Base-by-base conservation (phyloP, 768 basidiomycete genomes). In the Xerocomus brunneocitrinus region DNA sequence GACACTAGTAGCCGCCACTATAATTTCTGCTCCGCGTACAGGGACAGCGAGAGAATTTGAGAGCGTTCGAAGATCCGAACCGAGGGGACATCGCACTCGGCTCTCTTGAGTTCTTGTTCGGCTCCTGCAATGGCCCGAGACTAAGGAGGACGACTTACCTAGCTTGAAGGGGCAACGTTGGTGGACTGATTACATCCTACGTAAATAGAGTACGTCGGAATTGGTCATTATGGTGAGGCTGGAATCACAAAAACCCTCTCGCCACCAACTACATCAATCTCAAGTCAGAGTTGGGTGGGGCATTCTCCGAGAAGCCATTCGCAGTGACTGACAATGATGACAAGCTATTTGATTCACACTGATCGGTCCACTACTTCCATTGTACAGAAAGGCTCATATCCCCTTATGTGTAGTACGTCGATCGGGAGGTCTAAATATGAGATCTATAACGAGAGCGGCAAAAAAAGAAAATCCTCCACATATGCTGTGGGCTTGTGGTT, bases 171-270 rank as follows among this genome's bases (percentile, higher is more conserved):
- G 30, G 8, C 30, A 31, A 9, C 8, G 30, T 31, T 16, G 19
- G 38, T 19, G 16, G 25, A 50, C 53, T 55, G 52, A 63, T 66
- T 63, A 66, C 61, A 63, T 52, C 34, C 54, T 51, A 55, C 56
- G 58, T 60, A 65, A 59, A 42, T n/a, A 47, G 14, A 27, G 22
- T 38, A 12, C 38, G 36, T 56, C 49, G 49, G 36, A 46, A 34
- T 34, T 34, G 38, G 50, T 43, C 34, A 40, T 32, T 58, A 14
- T 30, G 28, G 3, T 16, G 27, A 10, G 40, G 40, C 28, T 30
- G 16, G 19, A 16, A 49, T 27, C 46, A 9, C 27, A 47, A 35
- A 40, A 34, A 31, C 42, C 25, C 25, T 39, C 49, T 36, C 28
- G 48, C 16, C 27, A 47, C 45, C 31, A 10, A 30, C 27, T 16